Evolutionary conservation across 2,329 filamentous ascomycete genomes (phyloP), one percentile per base, ranked within the genome.

Genomic region (Scedosporium apiospermum): DNA sequence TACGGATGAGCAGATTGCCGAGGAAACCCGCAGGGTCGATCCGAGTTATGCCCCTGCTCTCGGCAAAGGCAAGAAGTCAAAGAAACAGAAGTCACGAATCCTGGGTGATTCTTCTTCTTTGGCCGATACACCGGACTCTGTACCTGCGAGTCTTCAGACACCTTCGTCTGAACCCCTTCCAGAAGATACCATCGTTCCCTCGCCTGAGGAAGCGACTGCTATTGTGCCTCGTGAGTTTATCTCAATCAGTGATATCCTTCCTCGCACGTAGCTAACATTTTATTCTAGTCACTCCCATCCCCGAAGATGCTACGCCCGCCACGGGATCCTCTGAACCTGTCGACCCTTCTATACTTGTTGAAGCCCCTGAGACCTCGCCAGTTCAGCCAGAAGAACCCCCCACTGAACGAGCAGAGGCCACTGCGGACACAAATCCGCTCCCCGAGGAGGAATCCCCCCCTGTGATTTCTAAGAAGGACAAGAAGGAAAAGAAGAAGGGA

Each of bases 401-500:
- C 34, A 38, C 34, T 9, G 34, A 38, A 38, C 34, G 12, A 9
- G 34, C 34, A 14, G 10, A 38, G 34, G 10, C 10, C 10, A 14
- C 34, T 1, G 34, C 10, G 34, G 34, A 38, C 34, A 14, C 34
- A 38, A 38, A 38, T 38, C 49, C 49, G 14, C 53, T 57, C 6
- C 53, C 23, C 23, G 53, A 21, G 6, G 53, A 57, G 23, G 53
- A 30, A 49, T 23, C 7, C 16, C 53, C 23, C 23, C 5, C 23
- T 57, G 23, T 57, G 53, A 7, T 57, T 23, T 26, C 18, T 21
- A 53, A 18, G n/a, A 51, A 51, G 18, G n/a, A 12, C 53, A 65
- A 68, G 60, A 62, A 51, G 27, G 67, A 66, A 61, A 66, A 66
- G 59, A 64, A 64, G 38, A 65, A 66, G 62, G 65, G 64, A 34